A percentile compares a stretch with the other conserved stretches of the same genome.
Conservation (phyloP, 164 flowering plant species). For the grape (Vitis vinifera) region DNA sequence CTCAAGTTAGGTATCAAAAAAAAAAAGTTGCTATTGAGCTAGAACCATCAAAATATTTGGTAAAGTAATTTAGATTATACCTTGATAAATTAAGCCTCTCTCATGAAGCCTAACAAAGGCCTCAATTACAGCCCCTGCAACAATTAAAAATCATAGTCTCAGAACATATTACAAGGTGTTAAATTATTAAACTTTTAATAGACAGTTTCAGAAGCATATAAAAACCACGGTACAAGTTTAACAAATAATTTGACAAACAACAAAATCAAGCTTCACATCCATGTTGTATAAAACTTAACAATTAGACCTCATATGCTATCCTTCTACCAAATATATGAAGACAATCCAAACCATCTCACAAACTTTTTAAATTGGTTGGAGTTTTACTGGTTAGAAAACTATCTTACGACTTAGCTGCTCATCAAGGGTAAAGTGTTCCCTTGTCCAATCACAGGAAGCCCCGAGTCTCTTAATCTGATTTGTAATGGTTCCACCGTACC, state of each 20-base stretch:
- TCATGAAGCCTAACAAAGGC: constrained; percentile 92
- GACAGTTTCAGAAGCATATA: background rate
- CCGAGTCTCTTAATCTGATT: constrained; percentile 94
- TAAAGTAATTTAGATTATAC: constrained; percentile 29
- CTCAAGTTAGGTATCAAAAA: no score
- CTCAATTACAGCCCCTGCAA: constrained; percentile 88
- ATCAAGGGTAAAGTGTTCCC: constrained; percentile 95
- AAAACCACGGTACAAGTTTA: background rate
- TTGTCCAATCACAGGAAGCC: constrained; percentile 96
- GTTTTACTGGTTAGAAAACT: constrained; percentile 30
- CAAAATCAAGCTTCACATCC: no score
- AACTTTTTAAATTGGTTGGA: background rate
- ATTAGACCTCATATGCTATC: background rate
- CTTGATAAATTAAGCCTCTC: constrained; percentile 94
- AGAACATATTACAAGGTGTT: constrained; percentile 14
- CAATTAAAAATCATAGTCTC: constrained; percentile 17
- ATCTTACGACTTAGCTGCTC: constrained; percentile 97
- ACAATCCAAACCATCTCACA: background rate
- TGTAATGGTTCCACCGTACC: constrained; percentile 93
- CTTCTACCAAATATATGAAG: no score
- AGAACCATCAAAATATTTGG: background rate
- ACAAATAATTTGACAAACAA: background rate
- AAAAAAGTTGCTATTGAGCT: background rate
- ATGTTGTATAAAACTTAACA: background rate
- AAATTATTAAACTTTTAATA: no score